Base-by-base conservation (phyloP, 78 protist genomes). In the Chrysochromulina tobinii region DNA sequence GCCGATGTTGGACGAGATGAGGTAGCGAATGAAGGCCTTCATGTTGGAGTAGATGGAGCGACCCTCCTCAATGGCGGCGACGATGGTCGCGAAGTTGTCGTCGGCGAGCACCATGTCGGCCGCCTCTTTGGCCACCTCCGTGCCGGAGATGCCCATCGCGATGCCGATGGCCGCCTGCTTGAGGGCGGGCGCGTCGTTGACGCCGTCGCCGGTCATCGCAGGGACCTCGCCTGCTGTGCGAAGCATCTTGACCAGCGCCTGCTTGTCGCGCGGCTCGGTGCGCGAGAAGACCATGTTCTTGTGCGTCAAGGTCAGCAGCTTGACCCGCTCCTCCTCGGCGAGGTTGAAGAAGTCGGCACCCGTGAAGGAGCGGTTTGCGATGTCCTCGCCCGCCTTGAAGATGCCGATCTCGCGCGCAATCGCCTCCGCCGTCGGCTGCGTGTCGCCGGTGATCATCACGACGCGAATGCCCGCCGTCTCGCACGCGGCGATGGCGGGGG, bases 31-130 rank as follows among this genome's bases (percentile, higher is more conserved):
- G 92, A 95, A 95, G 68, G 89, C 90, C 93, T 94, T 94, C 81
- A 89, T 92, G 95, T 95, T 95, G 91, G 87, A 69, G 94, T 92
- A 96, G 92, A 97, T 95, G 12, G 94, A 67, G 38, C 97, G 93
- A 57, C 98, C 99, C 69, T 98, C 98, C 90, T 95, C 97, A 6
- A 98, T 95, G 0, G 98, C 98, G 1, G 69, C 27, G 55, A 98
- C 98, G 89, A 99, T 99, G 21, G 99, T 96, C 1, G 99, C 69
- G 89, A 99, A 99, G 97, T 99, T 97, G 95, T 99, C 99, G 93
- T 99, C 99, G 27, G 94, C 89, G 7, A 99, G 95, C 12, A 98
- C 93, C 96, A 99, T 96, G 66, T 94, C 94, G 4, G 99, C 75
- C 0, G 99, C 99, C 72, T 90, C 97, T 92, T 97, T 96, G 81